Evolutionary conservation across 345 rosid genomes (phyloP).

Genomic region (Gossypium turneri): DNA sequence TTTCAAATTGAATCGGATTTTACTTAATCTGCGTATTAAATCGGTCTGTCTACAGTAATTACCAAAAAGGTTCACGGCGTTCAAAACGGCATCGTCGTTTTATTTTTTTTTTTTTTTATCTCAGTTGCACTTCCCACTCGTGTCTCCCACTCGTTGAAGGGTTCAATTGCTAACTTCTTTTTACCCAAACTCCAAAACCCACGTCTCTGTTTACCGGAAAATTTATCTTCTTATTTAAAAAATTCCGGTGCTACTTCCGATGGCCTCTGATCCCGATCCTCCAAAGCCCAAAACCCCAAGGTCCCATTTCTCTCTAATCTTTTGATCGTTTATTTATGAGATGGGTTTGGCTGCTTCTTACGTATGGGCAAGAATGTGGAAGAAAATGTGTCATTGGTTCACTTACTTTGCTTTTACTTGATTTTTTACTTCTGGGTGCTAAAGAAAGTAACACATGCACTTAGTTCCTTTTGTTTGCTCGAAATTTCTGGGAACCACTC

Average conservation of each 20-base stretch:
- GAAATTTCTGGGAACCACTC: neutral
- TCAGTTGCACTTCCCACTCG: too few species aligned
- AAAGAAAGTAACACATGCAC: neutral
- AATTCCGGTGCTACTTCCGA: neutral
- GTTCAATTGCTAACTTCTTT: too few species aligned
- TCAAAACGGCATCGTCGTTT: neutral
- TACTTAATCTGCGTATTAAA: rapidly evolving
- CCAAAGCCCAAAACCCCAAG: slow-evolving; percentile 1
- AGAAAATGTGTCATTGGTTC: neutral
- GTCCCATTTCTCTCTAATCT: neutral
- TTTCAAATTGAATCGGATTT: rapidly evolving
- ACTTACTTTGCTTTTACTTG: neutral
- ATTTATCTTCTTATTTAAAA: neutral
- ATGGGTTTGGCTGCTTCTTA: slow-evolving; percentile 7
- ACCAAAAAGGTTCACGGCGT: too few species aligned
- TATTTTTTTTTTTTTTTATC: too few species aligned
- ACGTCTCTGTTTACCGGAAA: neutral
- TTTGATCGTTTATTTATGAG: neutral
- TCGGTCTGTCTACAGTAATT: too few species aligned
- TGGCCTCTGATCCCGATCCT: slow-evolving; percentile 10
- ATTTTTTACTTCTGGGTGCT: neutral
- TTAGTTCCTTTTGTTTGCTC: neutral
- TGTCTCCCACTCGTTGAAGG: too few species aligned
- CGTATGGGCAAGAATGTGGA: neutral
- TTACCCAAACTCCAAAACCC: neutral